Evolutionary conservation across 2,329 filamentous ascomycete species (phyloP).

Genomic region (Dothideomycetes sp.): DNA sequence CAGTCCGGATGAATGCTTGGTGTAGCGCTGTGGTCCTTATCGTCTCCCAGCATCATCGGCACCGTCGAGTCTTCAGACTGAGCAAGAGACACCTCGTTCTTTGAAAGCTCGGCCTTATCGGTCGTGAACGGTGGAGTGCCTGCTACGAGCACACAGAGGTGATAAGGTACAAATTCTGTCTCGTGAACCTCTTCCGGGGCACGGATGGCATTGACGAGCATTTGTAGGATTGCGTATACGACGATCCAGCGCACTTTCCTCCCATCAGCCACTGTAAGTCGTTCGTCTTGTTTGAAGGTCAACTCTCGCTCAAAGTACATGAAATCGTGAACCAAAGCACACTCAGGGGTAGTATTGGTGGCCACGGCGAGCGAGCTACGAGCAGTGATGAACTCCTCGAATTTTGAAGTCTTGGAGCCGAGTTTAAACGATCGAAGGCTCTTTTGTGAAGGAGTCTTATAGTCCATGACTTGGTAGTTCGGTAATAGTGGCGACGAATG

Average conservation of each 20-base stretch:
- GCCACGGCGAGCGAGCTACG: conserved; percentile 45
- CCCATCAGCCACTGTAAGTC: conserved; percentile 54
- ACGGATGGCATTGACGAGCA: conserved; percentile 55
- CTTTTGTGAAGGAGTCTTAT: conserved; percentile 26
- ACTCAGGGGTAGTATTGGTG: conserved; percentile 38
- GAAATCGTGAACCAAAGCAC: conserved; percentile 57
- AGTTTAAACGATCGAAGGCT: conserved; percentile 29
- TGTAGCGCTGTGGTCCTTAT: background rate
- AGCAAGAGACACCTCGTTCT: background rate
- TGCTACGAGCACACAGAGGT: conserved; percentile 41
- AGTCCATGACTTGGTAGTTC: conserved; percentile 22
- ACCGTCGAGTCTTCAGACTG: background rate
- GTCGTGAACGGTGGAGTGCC: conserved; percentile 31
- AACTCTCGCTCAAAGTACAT: conserved; percentile 58
- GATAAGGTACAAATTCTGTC: conserved; percentile 48
- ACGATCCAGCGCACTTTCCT: conserved; percentile 72
- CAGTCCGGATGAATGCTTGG: conserved; percentile 37
- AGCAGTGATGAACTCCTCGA: conserved; percentile 41
- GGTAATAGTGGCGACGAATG: conserved; percentile 63
- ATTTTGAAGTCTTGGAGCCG: conserved; percentile 31
- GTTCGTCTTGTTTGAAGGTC: conserved; percentile 48
- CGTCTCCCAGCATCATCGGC: background rate
- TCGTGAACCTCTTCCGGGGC: conserved; percentile 54
- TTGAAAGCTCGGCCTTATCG: background rate
- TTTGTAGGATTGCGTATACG: conserved; percentile 64